phyloP scores from a whole-genome alignment of 2,329 filamentous ascomycete genomes.

The Apiospora marii region DNA sequence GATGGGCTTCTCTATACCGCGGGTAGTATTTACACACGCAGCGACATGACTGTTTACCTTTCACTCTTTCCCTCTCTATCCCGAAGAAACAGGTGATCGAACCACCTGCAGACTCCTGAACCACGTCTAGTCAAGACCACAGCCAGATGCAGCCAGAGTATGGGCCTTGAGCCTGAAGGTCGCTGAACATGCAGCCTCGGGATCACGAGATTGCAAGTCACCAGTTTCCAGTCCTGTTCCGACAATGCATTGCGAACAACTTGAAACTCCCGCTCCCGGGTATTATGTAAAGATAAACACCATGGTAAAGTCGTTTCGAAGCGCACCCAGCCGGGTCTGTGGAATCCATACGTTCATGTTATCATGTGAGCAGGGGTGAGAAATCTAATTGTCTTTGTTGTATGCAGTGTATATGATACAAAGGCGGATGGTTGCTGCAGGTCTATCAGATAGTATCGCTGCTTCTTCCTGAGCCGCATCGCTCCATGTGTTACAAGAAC shows the following conservation, averaged over 20 bases:
- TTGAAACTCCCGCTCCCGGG: neutral
- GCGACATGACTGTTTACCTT: neutral
- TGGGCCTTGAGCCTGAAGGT: neutral
- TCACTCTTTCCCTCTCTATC: neutral
- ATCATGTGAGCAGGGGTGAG: neutral
- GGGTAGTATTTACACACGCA: neutral
- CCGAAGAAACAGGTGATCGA: neutral
- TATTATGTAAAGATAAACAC: neutral
- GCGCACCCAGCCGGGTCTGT: neutral
- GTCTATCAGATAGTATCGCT: slow-evolving; percentile 22
- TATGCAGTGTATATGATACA: slow-evolving; percentile 43
- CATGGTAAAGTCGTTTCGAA: neutral
- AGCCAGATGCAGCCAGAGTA: neutral
- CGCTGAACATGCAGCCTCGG: neutral
- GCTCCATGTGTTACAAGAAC: slow-evolving; percentile 33
- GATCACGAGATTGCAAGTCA: neutral
- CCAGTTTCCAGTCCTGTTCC: neutral
- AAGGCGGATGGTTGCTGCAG: slow-evolving; percentile 27
- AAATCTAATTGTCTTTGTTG: slow-evolving; percentile 23
- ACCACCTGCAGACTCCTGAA: neutral
- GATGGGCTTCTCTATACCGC: neutral
- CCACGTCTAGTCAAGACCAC: neutral
- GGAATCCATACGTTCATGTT: neutral
- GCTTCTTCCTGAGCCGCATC: slow-evolving; percentile 35
- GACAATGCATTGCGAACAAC: neutral